phyloP scores from a whole-genome alignment of 148 eudicot species.

The Cornus florida region DNA sequence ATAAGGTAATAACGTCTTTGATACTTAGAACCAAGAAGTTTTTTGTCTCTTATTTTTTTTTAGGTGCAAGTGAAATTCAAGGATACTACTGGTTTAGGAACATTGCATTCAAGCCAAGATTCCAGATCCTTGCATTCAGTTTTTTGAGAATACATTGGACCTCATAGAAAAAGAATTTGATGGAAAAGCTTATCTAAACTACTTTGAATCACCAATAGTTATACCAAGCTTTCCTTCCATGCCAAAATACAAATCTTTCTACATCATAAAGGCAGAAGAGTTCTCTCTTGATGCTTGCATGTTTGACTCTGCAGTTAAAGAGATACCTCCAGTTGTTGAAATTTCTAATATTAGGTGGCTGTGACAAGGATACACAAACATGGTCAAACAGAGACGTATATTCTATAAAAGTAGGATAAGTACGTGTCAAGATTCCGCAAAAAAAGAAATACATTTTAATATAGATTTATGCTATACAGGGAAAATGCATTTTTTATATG shows the following conservation, averaged over 20 bases:
- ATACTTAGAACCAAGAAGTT: not conserved
- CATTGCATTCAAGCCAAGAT: no score
- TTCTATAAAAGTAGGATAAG: no score
- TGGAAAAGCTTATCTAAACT: not conserved
- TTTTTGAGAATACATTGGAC: not conserved
- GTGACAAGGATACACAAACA: no score
- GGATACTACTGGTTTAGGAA: not conserved
- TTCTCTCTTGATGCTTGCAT: not conserved
- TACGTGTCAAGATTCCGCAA: no score
- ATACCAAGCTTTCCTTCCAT: not conserved
- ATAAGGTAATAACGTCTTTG: no score
- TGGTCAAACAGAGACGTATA: no score
- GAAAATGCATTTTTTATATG: no score
- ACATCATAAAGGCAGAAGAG: not conserved
- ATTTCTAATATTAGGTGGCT: not conserved
- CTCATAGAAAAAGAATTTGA: not conserved
- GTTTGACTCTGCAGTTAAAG: not conserved
- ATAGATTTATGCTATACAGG: no score
- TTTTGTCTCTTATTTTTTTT: not conserved
- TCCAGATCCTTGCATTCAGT: not conserved
- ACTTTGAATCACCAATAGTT: not conserved
- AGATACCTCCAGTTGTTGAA: not conserved
- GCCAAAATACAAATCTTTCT: not conserved
- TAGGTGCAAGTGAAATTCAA: not conserved
- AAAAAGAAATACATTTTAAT: no score